Evolutionary conservation across 768 basidiomycete genomes (phyloP).

Genomic region (Sutorius australiensis): DNA sequence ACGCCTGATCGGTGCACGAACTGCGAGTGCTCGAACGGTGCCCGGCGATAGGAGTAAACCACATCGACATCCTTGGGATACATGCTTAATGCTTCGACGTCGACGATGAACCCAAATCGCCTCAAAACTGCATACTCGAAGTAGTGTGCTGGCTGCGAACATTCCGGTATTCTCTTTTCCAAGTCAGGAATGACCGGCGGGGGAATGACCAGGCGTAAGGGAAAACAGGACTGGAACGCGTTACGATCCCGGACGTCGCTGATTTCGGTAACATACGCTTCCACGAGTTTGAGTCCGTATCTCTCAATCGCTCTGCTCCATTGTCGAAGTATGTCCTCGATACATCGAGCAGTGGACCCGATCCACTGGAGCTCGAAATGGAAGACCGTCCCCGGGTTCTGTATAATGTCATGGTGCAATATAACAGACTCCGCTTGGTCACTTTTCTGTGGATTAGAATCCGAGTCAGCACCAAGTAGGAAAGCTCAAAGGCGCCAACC

Average conservation of each 20-base stretch:
- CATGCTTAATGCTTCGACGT: conserved; percentile 71
- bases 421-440: conserved; percentile 86
- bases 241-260: conserved; percentile 80
- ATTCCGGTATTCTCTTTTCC: conserved; percentile 64
- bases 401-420: conserved; percentile 91
- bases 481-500: conserved; percentile 5
- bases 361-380: conserved; percentile 99
- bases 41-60: conserved; percentile 83
- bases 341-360: conserved; percentile 84
- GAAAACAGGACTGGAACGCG: conserved; percentile 88
- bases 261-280: conserved; percentile 91
- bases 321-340: conserved; percentile 81
- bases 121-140: conserved; percentile 79
- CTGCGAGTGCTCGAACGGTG: conserved; percentile 77
- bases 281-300: conserved; percentile 88
- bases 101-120: conserved; percentile 78
- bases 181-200: conserved; percentile 71
- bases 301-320: conserved; percentile 83
- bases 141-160: conserved; percentile 61
- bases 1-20: conserved; percentile 89
- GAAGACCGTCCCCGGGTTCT: conserved; percentile 91
- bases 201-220: conserved; percentile 69
- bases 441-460: conserved; percentile 54
- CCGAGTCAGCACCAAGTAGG: conserved; percentile 8
- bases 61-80: conserved; percentile 84